Percentiles rank a stretch among this genome's conserved stretches.
Evolutionary conservation across 2,329 filamentous ascomycete species (phyloP).

Genomic region (Phyllosticta citribraziliensis): DNA sequence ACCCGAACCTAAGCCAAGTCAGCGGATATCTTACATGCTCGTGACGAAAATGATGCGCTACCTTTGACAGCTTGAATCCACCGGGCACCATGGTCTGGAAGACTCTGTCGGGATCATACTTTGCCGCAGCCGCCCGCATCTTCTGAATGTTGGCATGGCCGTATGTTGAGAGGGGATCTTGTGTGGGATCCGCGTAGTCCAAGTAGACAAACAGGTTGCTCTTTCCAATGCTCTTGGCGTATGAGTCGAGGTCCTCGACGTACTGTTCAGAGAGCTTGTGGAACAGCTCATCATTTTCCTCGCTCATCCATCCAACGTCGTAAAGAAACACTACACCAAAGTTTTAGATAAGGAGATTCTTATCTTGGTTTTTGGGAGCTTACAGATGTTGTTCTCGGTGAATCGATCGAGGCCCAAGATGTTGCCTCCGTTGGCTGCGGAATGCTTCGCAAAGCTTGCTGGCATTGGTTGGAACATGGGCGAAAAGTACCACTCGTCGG

Average conservation of each 20-base stretch:
- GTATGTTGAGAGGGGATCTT: constrained; percentile 17
- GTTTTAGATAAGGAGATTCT: background rate
- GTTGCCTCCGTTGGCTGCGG: constrained; percentile 12
- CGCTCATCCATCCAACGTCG: constrained; percentile 8
- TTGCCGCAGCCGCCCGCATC: constrained; percentile 7
- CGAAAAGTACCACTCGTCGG: constrained; percentile 13
- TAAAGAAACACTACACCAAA: background rate
- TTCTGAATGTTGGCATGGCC: constrained; percentile 12
- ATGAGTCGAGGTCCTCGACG: background rate
- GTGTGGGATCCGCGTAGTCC: constrained; percentile 1
- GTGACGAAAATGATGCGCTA: background rate
- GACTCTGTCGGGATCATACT: constrained; percentile 15
- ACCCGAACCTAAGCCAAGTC: background rate
- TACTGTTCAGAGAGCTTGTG: background rate
- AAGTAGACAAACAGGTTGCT: constrained; percentile 6
- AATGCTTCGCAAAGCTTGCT: constrained; percentile 7
- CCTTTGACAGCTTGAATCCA: constrained; percentile 21
- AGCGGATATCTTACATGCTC: background rate
- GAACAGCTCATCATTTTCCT: background rate
- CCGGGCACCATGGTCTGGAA: constrained; percentile 20
- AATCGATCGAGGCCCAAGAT: constrained; percentile 16
- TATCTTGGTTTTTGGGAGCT: too few species aligned
- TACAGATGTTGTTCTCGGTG: constrained; percentile 12
- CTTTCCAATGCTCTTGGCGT: constrained; percentile 1
- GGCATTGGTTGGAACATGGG: constrained; percentile 15